Conservation (phyloP, 2,329 filamentous ascomycete genomes). For the Ilyonectria robusta region DNA sequence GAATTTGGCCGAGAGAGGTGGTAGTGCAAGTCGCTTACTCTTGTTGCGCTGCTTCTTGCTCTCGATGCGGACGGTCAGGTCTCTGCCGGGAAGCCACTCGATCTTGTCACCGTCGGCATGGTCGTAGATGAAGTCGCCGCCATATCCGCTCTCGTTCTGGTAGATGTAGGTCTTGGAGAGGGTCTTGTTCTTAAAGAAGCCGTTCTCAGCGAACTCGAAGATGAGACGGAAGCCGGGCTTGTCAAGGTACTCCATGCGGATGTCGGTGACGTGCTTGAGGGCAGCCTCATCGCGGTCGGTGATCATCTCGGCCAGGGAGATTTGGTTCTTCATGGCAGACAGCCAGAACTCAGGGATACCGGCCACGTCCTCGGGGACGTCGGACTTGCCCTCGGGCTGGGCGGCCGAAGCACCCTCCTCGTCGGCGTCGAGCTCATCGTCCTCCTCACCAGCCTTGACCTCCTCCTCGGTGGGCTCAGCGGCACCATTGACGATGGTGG, state of each 20-base stretch:
- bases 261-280: constrained; percentile 89
- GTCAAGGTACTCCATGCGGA: constrained; percentile 99
- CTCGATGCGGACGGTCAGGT: constrained; percentile 94
- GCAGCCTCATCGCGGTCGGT: constrained; percentile 97
- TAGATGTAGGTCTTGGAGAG: constrained; percentile 99
- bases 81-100: constrained; percentile 94
- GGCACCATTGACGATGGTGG: constrained; percentile 90
- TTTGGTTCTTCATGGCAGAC: constrained; percentile 99
- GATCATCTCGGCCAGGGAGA: constrained; percentile 97
- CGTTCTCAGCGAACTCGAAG: constrained; percentile 96
- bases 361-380: constrained; percentile 70
- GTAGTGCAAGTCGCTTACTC: constrained; percentile 72
- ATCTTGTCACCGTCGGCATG: constrained; percentile 99
- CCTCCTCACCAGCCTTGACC: constrained; percentile 86
- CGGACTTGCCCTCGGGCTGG: constrained; percentile 69
- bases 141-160: constrained; percentile 98
- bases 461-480: constrained; percentile 90
- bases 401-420: constrained; percentile 71
- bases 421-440: constrained; percentile 82
- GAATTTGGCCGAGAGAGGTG: not conserved
- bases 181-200: constrained; percentile 97
- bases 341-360: constrained; percentile 99
- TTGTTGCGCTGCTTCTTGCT: constrained; percentile 99
- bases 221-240: constrained; percentile 98
- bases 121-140: constrained; percentile 99